phyloP scores from a whole-genome alignment of 202 grass and related monocot genomes.

The Dendrocalamus latiflorus region DNA sequence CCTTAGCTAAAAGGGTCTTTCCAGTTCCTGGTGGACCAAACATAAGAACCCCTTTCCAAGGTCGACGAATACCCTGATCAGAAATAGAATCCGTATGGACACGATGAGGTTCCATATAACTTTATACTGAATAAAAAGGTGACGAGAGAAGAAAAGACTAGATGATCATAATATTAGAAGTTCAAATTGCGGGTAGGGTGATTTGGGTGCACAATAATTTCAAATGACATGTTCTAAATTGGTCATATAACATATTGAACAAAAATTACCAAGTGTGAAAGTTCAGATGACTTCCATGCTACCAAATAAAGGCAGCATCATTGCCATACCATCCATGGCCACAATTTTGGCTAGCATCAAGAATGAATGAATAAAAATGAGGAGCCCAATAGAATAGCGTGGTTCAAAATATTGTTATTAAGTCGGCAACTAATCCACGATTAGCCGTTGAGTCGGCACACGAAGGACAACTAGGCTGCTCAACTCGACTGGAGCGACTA shows the following conservation, averaged over 20 bases:
- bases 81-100: conserved; percentile 7
- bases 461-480: no score
- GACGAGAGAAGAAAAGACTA: background rate
- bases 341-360: conserved; percentile 13
- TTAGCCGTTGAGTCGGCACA: no score
- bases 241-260: background rate
- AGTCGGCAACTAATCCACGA: no score
- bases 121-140: conserved; percentile 19
- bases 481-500: no score
- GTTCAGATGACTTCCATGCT: background rate
- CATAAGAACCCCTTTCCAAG: conserved; percentile 99
- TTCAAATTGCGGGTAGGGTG: background rate
- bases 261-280: background rate
- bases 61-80: conserved; percentile 90
- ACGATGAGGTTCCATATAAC: background rate
- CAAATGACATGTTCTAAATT: background rate
- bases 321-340: background rate
- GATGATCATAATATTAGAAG: conserved; percentile 17
- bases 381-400: background rate
- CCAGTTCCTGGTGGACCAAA: conserved; percentile 98
- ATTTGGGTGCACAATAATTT: conserved; percentile 10
- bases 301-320: conserved; percentile 10
- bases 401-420: background rate
- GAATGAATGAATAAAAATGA: conserved; percentile 1
- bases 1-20: conserved; percentile 97